A percentile compares a stretch with the other conserved stretches of the same genome.
phyloP scores from a whole-genome alignment of 2,329 filamentous ascomycete species.

The Acrodontium crateriforme region DNA sequence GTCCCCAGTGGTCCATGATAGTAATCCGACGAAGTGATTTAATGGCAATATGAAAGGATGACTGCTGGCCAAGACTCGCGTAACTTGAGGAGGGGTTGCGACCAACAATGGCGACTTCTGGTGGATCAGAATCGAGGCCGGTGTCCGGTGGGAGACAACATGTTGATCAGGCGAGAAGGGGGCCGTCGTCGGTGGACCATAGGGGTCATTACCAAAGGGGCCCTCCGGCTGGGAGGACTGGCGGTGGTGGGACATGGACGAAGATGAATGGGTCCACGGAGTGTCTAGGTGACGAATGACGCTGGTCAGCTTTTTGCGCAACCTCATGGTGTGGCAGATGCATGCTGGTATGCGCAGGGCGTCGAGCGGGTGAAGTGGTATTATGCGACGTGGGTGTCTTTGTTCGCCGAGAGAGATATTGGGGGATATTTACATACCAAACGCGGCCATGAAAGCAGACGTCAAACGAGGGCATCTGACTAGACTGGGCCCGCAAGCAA shows the following conservation, averaged over 20 bases:
- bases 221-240: slow-evolving; percentile 18
- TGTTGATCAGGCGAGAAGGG: slow-evolving; percentile 82
- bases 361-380: too few relatives aligned
- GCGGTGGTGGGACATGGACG: not conserved
- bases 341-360: too few relatives aligned
- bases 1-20: slow-evolving; percentile 90
- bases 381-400: too few relatives aligned
- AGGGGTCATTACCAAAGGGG: slow-evolving; percentile 20
- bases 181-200: slow-evolving; percentile 58
- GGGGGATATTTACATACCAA: slow-evolving; percentile 2
- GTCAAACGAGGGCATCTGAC: too few relatives aligned
- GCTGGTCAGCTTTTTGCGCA: slow-evolving; percentile 8
- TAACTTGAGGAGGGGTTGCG: slow-evolving; percentile 88
- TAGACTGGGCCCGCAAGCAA: too few relatives aligned
- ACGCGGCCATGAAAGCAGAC: slow-evolving; percentile 3
- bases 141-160: slow-evolving; percentile 10
- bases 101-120: slow-evolving; percentile 90
- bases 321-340: slow-evolving; percentile 3
- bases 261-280: slow-evolving; percentile 42
- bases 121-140: slow-evolving; percentile 62
- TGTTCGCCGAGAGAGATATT: too few relatives aligned
- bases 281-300: slow-evolving; percentile 19
- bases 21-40: slow-evolving; percentile 68
- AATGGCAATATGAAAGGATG: slow-evolving; percentile 85
- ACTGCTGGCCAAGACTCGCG: slow-evolving; percentile 83